Evolutionary conservation across 345 rosid species (phyloP).

Genomic region (Arabidopsis thaliana): DNA sequence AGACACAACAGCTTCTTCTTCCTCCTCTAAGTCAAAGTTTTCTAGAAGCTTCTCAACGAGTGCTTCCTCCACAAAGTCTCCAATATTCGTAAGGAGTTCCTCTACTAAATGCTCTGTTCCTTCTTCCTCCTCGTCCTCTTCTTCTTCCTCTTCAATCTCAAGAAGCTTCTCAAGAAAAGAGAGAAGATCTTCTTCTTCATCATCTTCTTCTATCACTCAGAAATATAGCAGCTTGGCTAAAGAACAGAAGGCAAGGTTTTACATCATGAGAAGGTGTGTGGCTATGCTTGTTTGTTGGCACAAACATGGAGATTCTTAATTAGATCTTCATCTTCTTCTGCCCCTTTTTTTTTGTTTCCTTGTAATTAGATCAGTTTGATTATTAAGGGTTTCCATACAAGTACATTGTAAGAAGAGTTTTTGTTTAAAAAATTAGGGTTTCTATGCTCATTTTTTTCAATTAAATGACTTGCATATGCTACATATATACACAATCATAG

Average conservation of each 20-base stretch:
- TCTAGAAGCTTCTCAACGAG: slow-evolving; percentile 75
- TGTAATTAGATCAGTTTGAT: slow-evolving; percentile 46
- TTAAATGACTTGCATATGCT: slow-evolving; percentile 27
- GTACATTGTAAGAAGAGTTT: slow-evolving; percentile 51
- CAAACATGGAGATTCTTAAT: slow-evolving; percentile 83
- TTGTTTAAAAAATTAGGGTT: slow-evolving; percentile 40
- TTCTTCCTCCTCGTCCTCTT: slow-evolving; percentile 40
- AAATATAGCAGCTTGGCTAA: slow-evolving; percentile 91
- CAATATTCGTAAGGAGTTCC: slow-evolving; percentile 57
- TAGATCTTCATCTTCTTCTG: slow-evolving; percentile 19
- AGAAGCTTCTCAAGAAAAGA: slow-evolving; percentile 59
- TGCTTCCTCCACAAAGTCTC: slow-evolving; percentile 66
- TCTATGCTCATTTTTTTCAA: slow-evolving; percentile 12
- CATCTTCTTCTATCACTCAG: slow-evolving; percentile 56
- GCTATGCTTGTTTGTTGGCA: slow-evolving; percentile 99
- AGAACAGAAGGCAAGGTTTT: slow-evolving; percentile 95
- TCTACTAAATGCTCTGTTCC: slow-evolving; percentile 56
- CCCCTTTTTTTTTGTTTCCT: slow-evolving; percentile 6
- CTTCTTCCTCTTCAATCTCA: slow-evolving; percentile 65
- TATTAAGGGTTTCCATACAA: slow-evolving; percentile 44
- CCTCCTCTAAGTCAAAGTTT: slow-evolving; percentile 54
- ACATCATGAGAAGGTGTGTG: slow-evolving; percentile 96
- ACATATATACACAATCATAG: slow-evolving; percentile 29
- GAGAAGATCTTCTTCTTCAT: slow-evolving; percentile 51
- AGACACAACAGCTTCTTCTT: slow-evolving; percentile 50